These are phyloP conservation scores for Saraca asoca DNA, from an alignment of 331 rosid species.

Conservation along the genomic window DNA sequence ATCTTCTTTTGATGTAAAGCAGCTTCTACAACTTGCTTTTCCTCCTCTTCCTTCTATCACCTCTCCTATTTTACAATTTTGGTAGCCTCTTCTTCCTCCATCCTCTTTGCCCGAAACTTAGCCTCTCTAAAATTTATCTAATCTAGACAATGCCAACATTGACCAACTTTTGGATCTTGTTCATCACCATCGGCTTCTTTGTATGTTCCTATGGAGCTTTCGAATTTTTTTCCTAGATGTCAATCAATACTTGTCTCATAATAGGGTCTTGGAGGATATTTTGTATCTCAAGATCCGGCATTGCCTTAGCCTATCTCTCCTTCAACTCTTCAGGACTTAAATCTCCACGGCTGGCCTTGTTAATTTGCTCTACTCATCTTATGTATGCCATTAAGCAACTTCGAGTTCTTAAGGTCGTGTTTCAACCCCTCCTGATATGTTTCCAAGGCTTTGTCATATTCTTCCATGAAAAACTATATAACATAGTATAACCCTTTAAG, in stretches of 20 bases:
- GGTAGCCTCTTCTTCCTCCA: constrained; percentile 91
- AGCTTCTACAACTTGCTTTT: constrained; percentile 71
- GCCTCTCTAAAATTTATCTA: constrained; percentile 53
- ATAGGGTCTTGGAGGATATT: constrained; percentile 90
- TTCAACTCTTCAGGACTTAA: constrained; percentile 83
- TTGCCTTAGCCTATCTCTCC: constrained; percentile 96
- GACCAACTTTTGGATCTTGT: constrained; percentile 82
- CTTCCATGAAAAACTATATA: constrained; percentile 88
- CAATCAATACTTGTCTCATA: constrained; percentile 94
- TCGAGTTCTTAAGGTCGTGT: constrained; percentile 73
- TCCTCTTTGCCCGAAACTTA: constrained; percentile 67
- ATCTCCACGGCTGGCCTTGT: constrained; percentile 94
- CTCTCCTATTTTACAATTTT: constrained; percentile 85
- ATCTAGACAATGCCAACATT: constrained; percentile 91
- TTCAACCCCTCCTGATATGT: constrained; percentile 86
- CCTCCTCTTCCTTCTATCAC: constrained; percentile 78
- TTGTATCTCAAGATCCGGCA: constrained; percentile 97
- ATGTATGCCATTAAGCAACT: constrained; percentile 78
- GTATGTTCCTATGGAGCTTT: constrained; percentile 91
- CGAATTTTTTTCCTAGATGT: constrained; percentile 93
- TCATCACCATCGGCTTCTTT: constrained; percentile 91
- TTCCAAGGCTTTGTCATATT: constrained; percentile 90
- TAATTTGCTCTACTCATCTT: constrained; percentile 87
- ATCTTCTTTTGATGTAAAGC: constrained; percentile 76
- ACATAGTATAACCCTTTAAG: constrained; percentile 80